Conservation (phyloP, 164 flowering plant genomes). For the Vitis cinerea region DNA sequence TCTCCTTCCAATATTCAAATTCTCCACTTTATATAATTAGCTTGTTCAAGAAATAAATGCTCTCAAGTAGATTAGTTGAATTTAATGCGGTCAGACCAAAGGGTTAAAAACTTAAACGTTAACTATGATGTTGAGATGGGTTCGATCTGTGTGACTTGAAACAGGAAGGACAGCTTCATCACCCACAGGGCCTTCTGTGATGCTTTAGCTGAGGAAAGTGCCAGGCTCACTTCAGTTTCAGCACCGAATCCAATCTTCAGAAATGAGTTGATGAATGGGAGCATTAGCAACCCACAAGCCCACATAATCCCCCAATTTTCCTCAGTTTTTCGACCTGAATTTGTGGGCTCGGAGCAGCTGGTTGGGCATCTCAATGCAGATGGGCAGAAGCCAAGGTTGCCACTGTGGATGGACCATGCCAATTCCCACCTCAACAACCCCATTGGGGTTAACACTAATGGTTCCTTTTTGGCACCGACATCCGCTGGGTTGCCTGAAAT, state of each 20-base stretch:
- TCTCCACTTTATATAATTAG: conserved; percentile 2
- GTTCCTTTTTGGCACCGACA: conserved; percentile 16
- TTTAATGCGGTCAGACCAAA: conserved; percentile 9
- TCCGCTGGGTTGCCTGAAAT: conserved; percentile 22
- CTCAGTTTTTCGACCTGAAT: conserved; percentile 15
- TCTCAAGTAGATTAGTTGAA: conserved; percentile 11
- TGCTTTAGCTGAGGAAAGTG: conserved; percentile 60
- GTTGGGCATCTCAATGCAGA: conserved; percentile 7
- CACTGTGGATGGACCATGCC: conserved; percentile 46
- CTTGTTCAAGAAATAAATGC: conserved; percentile 22
- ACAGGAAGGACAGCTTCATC: conserved; percentile 83
- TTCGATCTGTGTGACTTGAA: not conserved
- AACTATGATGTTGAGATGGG: not conserved
- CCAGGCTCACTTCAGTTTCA: conserved; percentile 32
- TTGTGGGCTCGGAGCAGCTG: not conserved
- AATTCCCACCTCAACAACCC: conserved; percentile 28
- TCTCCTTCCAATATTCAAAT: not conserved
- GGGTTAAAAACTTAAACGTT: too few relatives aligned
- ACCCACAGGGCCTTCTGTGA: conserved; percentile 81
- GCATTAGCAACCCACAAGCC: conserved; percentile 10
- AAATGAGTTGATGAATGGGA: conserved; percentile 9
- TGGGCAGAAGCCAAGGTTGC: conserved; percentile 35
- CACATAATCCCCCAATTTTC: conserved; percentile 16
- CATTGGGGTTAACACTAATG: conserved; percentile 15
- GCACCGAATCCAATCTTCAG: conserved; percentile 21